Conservation (phyloP, 768 basidiomycete species). For the Hebeloma cylindrosporum region DNA sequence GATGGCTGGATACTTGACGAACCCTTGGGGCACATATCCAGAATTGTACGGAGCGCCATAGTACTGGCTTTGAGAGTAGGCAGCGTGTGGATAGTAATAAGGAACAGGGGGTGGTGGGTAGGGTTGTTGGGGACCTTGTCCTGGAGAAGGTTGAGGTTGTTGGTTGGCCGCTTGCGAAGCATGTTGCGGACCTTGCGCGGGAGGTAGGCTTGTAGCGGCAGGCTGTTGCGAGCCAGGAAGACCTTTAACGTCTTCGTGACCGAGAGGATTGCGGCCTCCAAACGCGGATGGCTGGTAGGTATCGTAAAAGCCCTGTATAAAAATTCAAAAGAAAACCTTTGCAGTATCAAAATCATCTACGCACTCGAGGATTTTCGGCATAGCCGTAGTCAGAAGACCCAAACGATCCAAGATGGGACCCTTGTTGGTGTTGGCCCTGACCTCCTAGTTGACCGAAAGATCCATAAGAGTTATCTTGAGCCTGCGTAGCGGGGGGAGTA, state of each 20-base stretch:
- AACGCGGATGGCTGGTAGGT: slow-evolving; percentile 71
- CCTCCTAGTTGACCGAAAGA: slow-evolving; percentile 62
- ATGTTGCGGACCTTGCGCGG: slow-evolving; percentile 58
- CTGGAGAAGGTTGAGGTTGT: slow-evolving; percentile 57
- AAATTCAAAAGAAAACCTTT: slow-evolving; percentile 12
- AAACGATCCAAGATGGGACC: slow-evolving; percentile 55
- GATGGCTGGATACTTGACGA: slow-evolving; percentile 76
- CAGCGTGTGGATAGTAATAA: slow-evolving; percentile 61
- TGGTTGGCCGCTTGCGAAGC: slow-evolving; percentile 52
- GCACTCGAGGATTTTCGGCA: slow-evolving; percentile 49
- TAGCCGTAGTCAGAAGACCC: slow-evolving; percentile 68
- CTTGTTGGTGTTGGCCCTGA: slow-evolving; percentile 63
- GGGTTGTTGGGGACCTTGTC: slow-evolving; percentile 68
- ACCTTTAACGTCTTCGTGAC: slow-evolving; percentile 77
- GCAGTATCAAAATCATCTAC: slow-evolving; percentile 34
- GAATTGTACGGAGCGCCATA: slow-evolving; percentile 70
- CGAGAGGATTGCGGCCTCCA: slow-evolving; percentile 59
- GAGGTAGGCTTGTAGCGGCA: slow-evolving; percentile 45
- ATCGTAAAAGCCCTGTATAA: slow-evolving; percentile 70
- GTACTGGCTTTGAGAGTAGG: slow-evolving; percentile 77
- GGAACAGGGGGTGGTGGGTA: slow-evolving; percentile 63
- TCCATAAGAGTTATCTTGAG: slow-evolving; percentile 63
- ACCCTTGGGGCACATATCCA: slow-evolving; percentile 64
- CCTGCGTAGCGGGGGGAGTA: slow-evolving; percentile 68
- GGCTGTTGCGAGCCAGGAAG: slow-evolving; percentile 61